Evolutionary conservation across 345 rosid genomes (phyloP).

Genomic region (Salix exigua): DNA sequence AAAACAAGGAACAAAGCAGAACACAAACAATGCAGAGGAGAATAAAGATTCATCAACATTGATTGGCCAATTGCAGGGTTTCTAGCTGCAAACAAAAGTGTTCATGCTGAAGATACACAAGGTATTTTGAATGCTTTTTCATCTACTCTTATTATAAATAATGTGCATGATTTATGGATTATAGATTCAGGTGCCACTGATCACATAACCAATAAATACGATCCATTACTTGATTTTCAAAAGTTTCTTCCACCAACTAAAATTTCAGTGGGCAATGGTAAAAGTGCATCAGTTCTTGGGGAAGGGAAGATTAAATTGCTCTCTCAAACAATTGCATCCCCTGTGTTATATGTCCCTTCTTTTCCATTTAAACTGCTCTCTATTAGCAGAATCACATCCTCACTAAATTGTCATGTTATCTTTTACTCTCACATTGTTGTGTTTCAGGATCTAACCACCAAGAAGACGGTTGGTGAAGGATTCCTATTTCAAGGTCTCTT

Average conservation of each 20-base stretch:
- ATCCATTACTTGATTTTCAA: too few relatives aligned
- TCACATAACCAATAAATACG: not conserved
- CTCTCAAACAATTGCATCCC: not conserved
- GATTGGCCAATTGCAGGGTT: not conserved
- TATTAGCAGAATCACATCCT: too few relatives aligned
- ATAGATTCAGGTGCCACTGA: not conserved
- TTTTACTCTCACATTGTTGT: too few relatives aligned
- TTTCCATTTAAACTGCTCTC: too few relatives aligned
- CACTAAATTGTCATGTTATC: too few relatives aligned
- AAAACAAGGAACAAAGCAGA: too few relatives aligned
- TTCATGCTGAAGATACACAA: accelerated
- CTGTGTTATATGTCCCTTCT: not conserved
- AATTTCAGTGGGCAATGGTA: not conserved
- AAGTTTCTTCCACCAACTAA: not conserved
- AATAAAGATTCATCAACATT: too few relatives aligned
- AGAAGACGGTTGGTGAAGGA: not conserved
- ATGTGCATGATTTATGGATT: not conserved
- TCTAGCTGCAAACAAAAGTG: not conserved
- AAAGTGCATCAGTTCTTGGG: not conserved
- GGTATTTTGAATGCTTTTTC: not conserved
- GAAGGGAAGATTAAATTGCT: too few relatives aligned
- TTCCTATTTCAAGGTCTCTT: not conserved
- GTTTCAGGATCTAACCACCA: too few relatives aligned
- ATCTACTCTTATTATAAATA: not conserved
- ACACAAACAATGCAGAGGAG: too few relatives aligned